Evolutionary conservation across 2,329 filamentous ascomycete genomes (phyloP), one percentile per base, ranked within the genome.

Genomic region (Aureobasidium uvarum): DNA sequence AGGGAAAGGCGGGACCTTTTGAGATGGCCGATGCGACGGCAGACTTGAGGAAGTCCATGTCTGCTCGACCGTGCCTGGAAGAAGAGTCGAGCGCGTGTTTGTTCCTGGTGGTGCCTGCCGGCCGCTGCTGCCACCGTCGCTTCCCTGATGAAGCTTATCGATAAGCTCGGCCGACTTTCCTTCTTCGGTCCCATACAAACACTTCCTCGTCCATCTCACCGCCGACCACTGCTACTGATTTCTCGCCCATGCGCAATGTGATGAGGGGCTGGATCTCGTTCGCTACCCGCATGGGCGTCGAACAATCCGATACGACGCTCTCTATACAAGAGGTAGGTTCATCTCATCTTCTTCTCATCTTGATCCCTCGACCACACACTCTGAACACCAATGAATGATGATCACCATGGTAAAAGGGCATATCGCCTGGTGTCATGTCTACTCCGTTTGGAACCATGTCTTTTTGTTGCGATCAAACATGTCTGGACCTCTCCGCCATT

Each of bases 1-100:
- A 98, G 5, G 92, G 92, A 74, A 97, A 96, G 6, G 93, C 89
- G 62, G 93, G 92, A 1, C 94, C 93, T 77, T 96, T 95, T 52
- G 95, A 91, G 73, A 99, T 98, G 71, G 93, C 94, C 68, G 95
- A 98, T 52, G 93, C 94, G 75, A 98, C 92, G 62, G 95, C 95
- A 68, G 93, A 98, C 80, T 98, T 98, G 75, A 99, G 85, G 74
- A 98, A 98, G 77, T 99, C 93, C 95, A 99, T 99, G 33, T 31
- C 25, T 63, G 48, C 23, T 23, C 41, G 31, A 7, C 39, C 16
- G 36, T n/a, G 20, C 11, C 33, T 25, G 33, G 4, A 18, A 45
- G 33, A 18, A 33, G 38, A 41, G 20, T 58, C 52, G 20, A 39
- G 36, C 43, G 20, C 20, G 33, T 8, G 18, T 48, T 33, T 36